These are phyloP conservation scores for Hypoxylon crocopeplum DNA, from an alignment of 495 filamentous ascomycete species.

Conservation along the genomic window DNA sequence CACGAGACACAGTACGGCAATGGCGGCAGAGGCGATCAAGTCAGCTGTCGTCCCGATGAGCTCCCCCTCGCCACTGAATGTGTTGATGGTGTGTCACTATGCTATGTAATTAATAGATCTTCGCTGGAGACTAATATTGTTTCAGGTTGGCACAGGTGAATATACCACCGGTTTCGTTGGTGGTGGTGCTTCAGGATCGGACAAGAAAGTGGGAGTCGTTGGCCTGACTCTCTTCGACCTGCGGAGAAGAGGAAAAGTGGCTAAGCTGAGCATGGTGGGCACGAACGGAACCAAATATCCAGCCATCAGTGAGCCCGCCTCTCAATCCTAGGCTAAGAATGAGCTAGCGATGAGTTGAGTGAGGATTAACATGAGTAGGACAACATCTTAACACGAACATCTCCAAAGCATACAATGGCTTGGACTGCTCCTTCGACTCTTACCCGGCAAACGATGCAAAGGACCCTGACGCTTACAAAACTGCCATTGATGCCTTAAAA, in stretches of 20 bases:
- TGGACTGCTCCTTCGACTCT: slow-evolving; percentile 83
- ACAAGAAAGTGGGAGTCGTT: slow-evolving; percentile 94
- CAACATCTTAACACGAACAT: slow-evolving; percentile 91
- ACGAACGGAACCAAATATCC: slow-evolving; percentile 88
- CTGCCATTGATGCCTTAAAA: slow-evolving; percentile 83
- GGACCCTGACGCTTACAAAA: slow-evolving; percentile 87
- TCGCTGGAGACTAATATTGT: slow-evolving; percentile 32
- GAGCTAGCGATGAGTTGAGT: not conserved
- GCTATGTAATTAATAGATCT: not conserved
- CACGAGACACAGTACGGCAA: not conserved
- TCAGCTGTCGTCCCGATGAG: slow-evolving; percentile 24
- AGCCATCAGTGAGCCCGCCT: slow-evolving; percentile 73
- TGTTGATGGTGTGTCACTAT: slow-evolving; percentile 75
- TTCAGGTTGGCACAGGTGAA: slow-evolving; percentile 85
- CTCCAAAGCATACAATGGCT: slow-evolving; percentile 80
- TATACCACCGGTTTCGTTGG: slow-evolving; percentile 94
- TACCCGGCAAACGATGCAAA: slow-evolving; percentile 73
- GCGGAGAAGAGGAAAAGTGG: slow-evolving; percentile 85
- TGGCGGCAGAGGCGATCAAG: slow-evolving; percentile 29
- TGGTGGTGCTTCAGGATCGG: slow-evolving; percentile 75
- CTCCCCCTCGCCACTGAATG: slow-evolving; percentile 66
- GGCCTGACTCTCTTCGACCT: slow-evolving; percentile 91
- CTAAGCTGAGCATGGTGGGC: slow-evolving; percentile 86
- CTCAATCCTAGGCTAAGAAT: not conserved
- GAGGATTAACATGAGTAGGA: slow-evolving; percentile 55